phyloP scores from a whole-genome alignment of 257 asterid species.

The Ehretia macrophylla region DNA sequence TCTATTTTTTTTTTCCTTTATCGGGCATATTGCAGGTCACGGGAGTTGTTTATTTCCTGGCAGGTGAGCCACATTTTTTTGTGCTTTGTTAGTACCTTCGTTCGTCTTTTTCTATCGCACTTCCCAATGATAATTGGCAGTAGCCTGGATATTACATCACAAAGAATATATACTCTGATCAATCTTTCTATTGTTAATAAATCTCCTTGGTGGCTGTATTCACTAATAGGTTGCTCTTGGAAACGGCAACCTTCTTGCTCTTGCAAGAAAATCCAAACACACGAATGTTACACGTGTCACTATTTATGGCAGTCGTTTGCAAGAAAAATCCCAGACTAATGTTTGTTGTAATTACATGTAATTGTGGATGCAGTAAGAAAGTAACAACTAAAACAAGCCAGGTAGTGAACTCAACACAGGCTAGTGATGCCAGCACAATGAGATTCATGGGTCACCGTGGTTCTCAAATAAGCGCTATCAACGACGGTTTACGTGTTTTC shows the following conservation, averaged over 20 bases:
- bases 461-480: slow-evolving; percentile 20
- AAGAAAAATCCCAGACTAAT: too few relatives aligned
- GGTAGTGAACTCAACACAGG: slow-evolving; percentile 60
- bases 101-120: slow-evolving; percentile 31
- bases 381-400: slow-evolving; percentile 54
- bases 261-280: too few relatives aligned
- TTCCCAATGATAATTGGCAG: slow-evolving; percentile 21
- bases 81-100: slow-evolving; percentile 15
- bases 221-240: too few relatives aligned
- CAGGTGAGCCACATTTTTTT: slow-evolving; percentile 58
- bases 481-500: slow-evolving; percentile 23
- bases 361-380: slow-evolving; percentile 58
- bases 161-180: not conserved
- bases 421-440: slow-evolving; percentile 49
- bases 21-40: slow-evolving; percentile 74
- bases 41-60: slow-evolving; percentile 94
- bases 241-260: too few relatives aligned
- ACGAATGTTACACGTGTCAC: too few relatives aligned
- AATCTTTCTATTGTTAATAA: not conserved
- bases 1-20: slow-evolving; percentile 22
- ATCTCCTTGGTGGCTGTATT: too few relatives aligned
- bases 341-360: not conserved
- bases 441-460: slow-evolving; percentile 28
- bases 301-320: too few relatives aligned
- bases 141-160: not conserved